Evolutionary conservation across 116 monocot genomes (phyloP).

Genomic region (Trichopus zeylanicus): DNA sequence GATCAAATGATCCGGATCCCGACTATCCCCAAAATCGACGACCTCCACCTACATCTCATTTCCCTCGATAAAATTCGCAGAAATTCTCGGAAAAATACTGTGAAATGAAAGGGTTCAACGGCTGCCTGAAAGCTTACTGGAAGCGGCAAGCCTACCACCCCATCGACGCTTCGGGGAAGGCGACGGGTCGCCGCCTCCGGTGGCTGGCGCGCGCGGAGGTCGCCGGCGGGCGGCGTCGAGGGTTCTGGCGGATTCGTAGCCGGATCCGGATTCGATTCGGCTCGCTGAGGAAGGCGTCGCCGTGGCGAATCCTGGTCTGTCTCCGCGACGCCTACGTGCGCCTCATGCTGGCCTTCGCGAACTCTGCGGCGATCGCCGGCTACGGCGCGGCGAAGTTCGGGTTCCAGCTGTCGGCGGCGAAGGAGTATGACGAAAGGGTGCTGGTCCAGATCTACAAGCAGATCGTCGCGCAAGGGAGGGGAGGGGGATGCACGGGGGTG

Average conservation of each 20-base stretch:
- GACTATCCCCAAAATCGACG: too few relatives aligned
- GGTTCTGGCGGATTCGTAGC: slow-evolving; percentile 18
- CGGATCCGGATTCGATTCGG: neutral
- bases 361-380: neutral
- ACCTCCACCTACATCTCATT: too few relatives aligned
- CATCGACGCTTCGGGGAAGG: slow-evolving; percentile 9
- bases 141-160: slow-evolving; percentile 23
- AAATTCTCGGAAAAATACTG: neutral
- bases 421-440: neutral
- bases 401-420: neutral
- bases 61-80: neutral
- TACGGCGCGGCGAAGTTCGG: neutral
- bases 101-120: slow-evolving; percentile 1
- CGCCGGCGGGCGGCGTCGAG: slow-evolving; percentile 12
- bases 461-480: neutral
- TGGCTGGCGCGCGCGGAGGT: neutral
- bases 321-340: neutral
- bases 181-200: neutral
- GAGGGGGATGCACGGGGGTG: too few relatives aligned
- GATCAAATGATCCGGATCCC: too few relatives aligned
- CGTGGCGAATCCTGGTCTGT: neutral
- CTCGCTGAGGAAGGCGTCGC: neutral
- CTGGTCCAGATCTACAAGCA: neutral
- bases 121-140: slow-evolving; percentile 56
- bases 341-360: neutral